A percentile compares a stretch with the other conserved stretches of the same genome.
These are phyloP conservation scores for Amorphotheca resinae DNA, from an alignment of 495 filamentous ascomycete species.

Conservation along the genomic window DNA sequence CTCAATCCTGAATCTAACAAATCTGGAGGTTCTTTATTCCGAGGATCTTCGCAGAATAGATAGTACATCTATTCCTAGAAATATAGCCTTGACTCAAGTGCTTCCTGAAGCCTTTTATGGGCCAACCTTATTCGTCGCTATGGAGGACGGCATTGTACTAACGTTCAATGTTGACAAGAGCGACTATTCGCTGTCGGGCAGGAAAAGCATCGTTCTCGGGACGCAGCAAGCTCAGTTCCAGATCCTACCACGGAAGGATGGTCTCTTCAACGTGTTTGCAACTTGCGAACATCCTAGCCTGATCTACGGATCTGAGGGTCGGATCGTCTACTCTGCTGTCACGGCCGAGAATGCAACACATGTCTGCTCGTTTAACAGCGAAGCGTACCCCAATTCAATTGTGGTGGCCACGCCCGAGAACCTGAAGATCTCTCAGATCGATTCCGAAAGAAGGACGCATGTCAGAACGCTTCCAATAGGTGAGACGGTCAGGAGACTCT, in stretches of 20 bases:
- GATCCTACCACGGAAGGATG: conserved; percentile 48
- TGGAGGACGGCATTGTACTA: conserved; percentile 86
- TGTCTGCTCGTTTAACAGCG: conserved; percentile 69
- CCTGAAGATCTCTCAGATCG: conserved; percentile 70
- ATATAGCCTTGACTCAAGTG: conserved; percentile 64
- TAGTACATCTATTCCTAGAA: conserved; percentile 63
- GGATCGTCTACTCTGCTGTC: conserved; percentile 89
- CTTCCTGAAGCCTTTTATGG: conserved; percentile 36
- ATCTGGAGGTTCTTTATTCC: conserved; percentile 49
- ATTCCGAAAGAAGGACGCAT: conserved; percentile 76
- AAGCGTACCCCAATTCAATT: conserved; percentile 69
- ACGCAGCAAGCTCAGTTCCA: conserved; percentile 74
- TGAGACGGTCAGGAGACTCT: conserved; percentile 76
- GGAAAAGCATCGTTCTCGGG: conserved; percentile 75
- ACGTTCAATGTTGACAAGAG: conserved; percentile 61
- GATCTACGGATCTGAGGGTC: conserved; percentile 78
- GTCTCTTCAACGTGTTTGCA: conserved; percentile 73
- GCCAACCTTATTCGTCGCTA: conserved; percentile 78
- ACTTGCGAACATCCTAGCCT: conserved; percentile 88
- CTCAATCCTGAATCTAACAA: conserved; percentile 51
- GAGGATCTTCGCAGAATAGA: conserved; percentile 43
- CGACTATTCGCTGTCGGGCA: conserved; percentile 47
- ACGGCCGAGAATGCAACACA: conserved; percentile 76
- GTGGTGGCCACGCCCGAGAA: conserved; percentile 65
- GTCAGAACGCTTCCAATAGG: conserved; percentile 64